These are phyloP conservation scores for Pseudoneurospora amorphoporcata DNA, from an alignment of 495 filamentous ascomycete genomes.

Conservation along the genomic window DNA sequence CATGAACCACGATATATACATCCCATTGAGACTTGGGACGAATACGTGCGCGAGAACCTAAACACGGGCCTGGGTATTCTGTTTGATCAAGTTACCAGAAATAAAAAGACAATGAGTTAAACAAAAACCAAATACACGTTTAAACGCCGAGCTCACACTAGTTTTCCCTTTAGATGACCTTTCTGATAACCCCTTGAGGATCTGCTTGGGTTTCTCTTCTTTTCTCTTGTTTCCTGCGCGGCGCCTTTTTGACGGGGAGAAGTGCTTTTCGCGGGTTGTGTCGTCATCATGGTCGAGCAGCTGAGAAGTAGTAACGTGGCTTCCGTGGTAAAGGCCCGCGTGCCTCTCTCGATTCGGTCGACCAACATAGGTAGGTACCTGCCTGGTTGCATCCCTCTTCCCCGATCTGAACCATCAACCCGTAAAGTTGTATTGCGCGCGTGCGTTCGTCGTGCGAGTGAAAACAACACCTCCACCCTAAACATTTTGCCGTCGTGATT, in stretches of 20 bases:
- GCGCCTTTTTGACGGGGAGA: background rate
- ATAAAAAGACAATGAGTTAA: background rate
- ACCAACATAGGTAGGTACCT: background rate
- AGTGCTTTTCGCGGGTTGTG: background rate
- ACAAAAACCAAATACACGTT: conserved; percentile 1
- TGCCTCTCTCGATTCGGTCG: background rate
- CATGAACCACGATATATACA: background rate
- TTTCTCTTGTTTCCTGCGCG: background rate
- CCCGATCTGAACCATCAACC: background rate
- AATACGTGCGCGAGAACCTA: background rate
- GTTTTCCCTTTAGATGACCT: background rate
- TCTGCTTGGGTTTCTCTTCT: background rate
- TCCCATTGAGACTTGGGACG: background rate
- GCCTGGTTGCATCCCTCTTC: background rate
- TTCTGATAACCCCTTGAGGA: background rate
- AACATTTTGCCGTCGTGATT: background rate
- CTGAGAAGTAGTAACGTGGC: background rate
- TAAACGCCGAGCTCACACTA: background rate
- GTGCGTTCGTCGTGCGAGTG: background rate
- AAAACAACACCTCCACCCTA: background rate
- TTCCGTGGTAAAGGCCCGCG: background rate
- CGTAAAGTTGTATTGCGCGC: background rate
- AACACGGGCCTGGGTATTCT: background rate
- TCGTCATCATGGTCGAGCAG: background rate
- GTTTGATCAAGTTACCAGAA: background rate